Evolutionary conservation across 2,329 filamentous ascomycete genomes (phyloP).

Genomic region (Tolypocladium capitatum): DNA sequence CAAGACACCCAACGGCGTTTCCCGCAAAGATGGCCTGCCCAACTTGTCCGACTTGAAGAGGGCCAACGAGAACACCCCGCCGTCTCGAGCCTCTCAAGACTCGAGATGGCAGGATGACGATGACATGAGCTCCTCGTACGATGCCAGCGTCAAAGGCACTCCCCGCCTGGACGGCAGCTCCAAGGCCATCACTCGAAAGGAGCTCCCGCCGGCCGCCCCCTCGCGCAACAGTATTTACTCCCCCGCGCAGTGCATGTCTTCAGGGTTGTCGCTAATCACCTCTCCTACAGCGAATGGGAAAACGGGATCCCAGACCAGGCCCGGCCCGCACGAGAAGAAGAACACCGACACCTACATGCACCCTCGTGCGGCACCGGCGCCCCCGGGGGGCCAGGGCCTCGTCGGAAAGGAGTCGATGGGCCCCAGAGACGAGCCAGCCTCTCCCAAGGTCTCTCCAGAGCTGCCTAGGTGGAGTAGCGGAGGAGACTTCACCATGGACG

Average conservation of each 20-base stretch:
- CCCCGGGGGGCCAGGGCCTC: conserved; percentile 26
- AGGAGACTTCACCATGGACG: conserved; percentile 85
- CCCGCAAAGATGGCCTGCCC: conserved; percentile 12
- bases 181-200: conserved; percentile 51
- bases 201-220: conserved; percentile 30
- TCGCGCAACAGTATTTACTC: conserved; percentile 28
- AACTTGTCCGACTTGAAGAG: conserved; percentile 16
- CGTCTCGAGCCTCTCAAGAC: conserved; percentile 44
- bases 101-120: conserved; percentile 42
- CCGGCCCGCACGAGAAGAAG: conserved; percentile 11
- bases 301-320: conserved; percentile 8
- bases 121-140: conserved; percentile 29
- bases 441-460: conserved; percentile 47
- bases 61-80: conserved; percentile 20
- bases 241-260: conserved; percentile 6
- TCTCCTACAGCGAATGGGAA: conserved; percentile 13
- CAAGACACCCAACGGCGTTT: conserved; percentile 20
- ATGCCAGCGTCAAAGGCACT: conserved; percentile 25
- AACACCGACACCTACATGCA: conserved; percentile 42
- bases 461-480: conserved; percentile 64
- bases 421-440: conserved; percentile 25
- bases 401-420: conserved; percentile 34
- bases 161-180: conserved; percentile 23
- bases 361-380: conserved; percentile 41
- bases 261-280: neutral